Conservation (phyloP, 495 filamentous ascomycete genomes). For the Hamigera avellanea region DNA sequence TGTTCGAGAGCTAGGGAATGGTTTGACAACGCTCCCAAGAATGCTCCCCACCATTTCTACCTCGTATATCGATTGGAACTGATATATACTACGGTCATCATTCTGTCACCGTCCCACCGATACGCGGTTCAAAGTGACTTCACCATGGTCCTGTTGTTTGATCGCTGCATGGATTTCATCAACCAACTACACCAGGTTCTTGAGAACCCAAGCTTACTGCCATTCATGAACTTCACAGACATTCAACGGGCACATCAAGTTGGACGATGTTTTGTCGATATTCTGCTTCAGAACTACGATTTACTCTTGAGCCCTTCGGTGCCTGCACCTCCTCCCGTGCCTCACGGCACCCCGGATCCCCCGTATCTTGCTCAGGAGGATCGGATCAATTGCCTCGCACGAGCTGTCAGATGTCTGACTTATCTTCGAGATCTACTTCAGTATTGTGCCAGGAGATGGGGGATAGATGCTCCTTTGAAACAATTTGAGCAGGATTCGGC, state of each 20-base stretch:
- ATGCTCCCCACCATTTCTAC: conserved; percentile 44
- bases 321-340: conserved; percentile 20
- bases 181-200: conserved; percentile 28
- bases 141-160: conserved; percentile 66
- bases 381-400: conserved; percentile 23
- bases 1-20: conserved; percentile 55
- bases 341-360: conserved; percentile 23
- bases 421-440: conserved; percentile 23
- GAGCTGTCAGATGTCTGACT: conserved; percentile 22
- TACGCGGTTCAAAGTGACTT: conserved; percentile 54
- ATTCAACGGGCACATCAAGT: conserved; percentile 30
- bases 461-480: conserved; percentile 14
- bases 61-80: conserved; percentile 70
- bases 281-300: conserved; percentile 23
- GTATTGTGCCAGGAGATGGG: conserved; percentile 25
- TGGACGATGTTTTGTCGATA: conserved; percentile 18
- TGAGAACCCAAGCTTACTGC: conserved; percentile 17
- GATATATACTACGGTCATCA: conserved; percentile 74
- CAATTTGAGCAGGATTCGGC: conserved; percentile 22
- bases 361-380: conserved; percentile 25
- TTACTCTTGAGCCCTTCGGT: conserved; percentile 21
- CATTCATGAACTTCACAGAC: conserved; percentile 27
- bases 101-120: conserved; percentile 61
- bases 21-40: conserved; percentile 48
- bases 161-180: conserved; percentile 63